Evolutionary conservation across 78 protist genomes (phyloP).

Genomic region (Speleostelium caveatum): DNA sequence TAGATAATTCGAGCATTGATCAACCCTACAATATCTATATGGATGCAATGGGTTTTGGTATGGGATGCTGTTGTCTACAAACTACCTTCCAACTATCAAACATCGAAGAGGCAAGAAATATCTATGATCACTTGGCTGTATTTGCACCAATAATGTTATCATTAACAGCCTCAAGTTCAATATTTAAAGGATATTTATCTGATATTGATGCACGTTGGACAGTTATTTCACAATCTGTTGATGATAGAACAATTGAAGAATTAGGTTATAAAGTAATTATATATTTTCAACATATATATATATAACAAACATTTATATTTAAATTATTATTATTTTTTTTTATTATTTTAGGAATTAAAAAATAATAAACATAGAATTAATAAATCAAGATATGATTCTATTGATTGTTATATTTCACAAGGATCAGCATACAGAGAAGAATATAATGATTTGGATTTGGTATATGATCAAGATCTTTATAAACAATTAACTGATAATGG

Average conservation of each 20-base stretch:
- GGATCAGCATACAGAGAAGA: background rate
- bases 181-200: constrained; percentile 90
- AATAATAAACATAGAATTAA: constrained; percentile 32
- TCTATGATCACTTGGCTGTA: constrained; percentile 94
- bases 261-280: constrained; percentile 43
- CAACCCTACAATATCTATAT: constrained; percentile 89
- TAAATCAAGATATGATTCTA: constrained; percentile 93
- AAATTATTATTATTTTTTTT: constrained; percentile 3
- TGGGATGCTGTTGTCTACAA: constrained; percentile 98
- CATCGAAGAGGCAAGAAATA: constrained; percentile 90
- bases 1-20: background rate
- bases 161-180: constrained; percentile 92
- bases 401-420: constrained; percentile 76
- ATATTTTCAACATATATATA: background rate
- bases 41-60: constrained; percentile 99
- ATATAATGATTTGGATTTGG: constrained; percentile 86
- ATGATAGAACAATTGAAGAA: constrained; percentile 93
- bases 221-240: constrained; percentile 93
- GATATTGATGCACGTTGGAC: constrained; percentile 97
- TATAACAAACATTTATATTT: background rate
- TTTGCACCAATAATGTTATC: constrained; percentile 87
- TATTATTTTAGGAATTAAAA: constrained; percentile 36
- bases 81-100: constrained; percentile 92
- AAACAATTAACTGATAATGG: constrained; percentile 79
- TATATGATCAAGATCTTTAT: constrained; percentile 53